Base-by-base conservation (phyloP, 139 green algal species). In the Ulvella scutata region DNA sequence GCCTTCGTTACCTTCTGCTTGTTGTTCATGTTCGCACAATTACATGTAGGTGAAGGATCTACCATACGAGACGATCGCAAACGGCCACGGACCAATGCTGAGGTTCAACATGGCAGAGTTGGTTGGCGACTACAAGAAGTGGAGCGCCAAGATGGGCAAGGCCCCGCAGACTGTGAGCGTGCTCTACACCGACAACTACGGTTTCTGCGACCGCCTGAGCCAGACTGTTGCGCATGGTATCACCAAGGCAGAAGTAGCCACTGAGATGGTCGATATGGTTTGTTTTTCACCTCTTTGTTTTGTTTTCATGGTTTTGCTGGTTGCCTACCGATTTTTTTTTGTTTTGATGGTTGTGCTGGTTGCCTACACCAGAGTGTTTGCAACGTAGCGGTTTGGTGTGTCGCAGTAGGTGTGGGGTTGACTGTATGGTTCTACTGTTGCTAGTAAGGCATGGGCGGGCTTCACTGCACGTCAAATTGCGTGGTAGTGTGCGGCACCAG, bases 221-320 rank as follows among this genome's bases (percentile, higher is more conserved):
- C 93, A 98, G 87, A 93, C 90, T 1, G 77, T 98, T n/a, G 94
- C 94, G 20, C 81, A 85, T 23, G 94, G 94, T 60, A 92, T 98
- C 82, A 96, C 92, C 62, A 98, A 98, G 85, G 87, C 94, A 3
- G 82, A 84, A 3, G 84, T 90, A 20, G 85, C 82, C 20, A 92
- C 89, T 3, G 93, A 97, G 78, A 97, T 97, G 93, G 74, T 94
- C 21, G 93, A 98, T 82, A 13, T 97, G 10, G 80, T 89, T 39
- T 36, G 7, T 38, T 36, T 21, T n/a, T n/a, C n/a, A n/a, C n/a
- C n/a, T n/a, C n/a, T n/a, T n/a, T n/a, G n/a, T n/a, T n/a, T n/a
- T n/a, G n/a, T n/a, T n/a, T n/a, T n/a, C n/a, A n/a, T n/a, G n/a
- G n/a, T n/a, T n/a, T n/a, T n/a, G n/a, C n/a, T n/a, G n/a, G n/a